phyloP scores from a whole-genome alignment of 768 basidiomycete species.

The Lentinula edodes region DNA sequence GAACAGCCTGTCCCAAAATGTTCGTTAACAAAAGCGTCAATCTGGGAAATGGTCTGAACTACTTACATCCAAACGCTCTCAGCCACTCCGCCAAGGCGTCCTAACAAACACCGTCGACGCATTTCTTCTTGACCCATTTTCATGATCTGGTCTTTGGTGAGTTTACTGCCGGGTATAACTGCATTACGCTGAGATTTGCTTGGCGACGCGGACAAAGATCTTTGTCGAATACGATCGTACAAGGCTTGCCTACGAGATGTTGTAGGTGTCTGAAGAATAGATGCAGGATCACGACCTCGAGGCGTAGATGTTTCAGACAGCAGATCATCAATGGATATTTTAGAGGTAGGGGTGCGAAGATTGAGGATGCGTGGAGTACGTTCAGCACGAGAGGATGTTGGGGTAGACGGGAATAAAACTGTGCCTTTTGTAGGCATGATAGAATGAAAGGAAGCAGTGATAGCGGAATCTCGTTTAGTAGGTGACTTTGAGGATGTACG shows the following conservation, averaged over 20 bases:
- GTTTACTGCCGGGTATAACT: conserved; percentile 34
- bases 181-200: conserved; percentile 41
- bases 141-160: conserved; percentile 62
- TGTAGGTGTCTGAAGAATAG: conserved; percentile 63
- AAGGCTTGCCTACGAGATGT: conserved; percentile 75
- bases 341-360: conserved; percentile 41
- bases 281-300: conserved; percentile 44
- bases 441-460: conserved; percentile 34
- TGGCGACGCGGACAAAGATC: conserved; percentile 63
- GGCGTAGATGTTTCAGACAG: conserved; percentile 58
- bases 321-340: conserved; percentile 24
- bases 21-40: neutral
- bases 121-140: conserved; percentile 76
- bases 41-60: conserved; percentile 4
- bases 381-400: conserved; percentile 41
- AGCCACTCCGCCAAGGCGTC: conserved; percentile 74
- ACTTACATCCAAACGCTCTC: conserved; percentile 85
- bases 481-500: conserved; percentile 34
- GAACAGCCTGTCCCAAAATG: conserved; percentile 51
- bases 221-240: conserved; percentile 74
- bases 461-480: conserved; percentile 34
- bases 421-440: conserved; percentile 42
- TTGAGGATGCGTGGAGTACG: conserved; percentile 35
- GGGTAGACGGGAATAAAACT: conserved; percentile 58
- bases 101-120: conserved; percentile 68